phyloP scores from a whole-genome alignment of 805 yeast genomes.

The Candida silvicultrix region DNA sequence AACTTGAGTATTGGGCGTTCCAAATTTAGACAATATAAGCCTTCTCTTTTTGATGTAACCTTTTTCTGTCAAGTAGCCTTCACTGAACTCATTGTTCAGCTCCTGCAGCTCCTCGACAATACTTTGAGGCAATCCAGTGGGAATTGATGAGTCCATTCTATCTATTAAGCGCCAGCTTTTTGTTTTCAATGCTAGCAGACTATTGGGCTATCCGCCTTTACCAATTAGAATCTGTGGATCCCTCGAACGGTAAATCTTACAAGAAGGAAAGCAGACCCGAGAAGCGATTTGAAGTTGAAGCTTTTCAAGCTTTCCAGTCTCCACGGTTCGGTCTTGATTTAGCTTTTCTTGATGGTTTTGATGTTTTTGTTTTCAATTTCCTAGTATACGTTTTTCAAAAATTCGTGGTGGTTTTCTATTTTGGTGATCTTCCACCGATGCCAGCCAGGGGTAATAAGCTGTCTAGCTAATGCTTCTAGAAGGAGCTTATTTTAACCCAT shows the following conservation, averaged over 20 bases:
- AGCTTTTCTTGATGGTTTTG: too few species aligned
- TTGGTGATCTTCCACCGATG: not conserved
- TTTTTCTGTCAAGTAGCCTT: slow-evolving; percentile 68
- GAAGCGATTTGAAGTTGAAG: too few species aligned
- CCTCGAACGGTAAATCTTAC: too few species aligned
- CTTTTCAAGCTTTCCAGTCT: too few species aligned
- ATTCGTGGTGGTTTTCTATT: not conserved
- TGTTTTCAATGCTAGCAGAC: too few species aligned
- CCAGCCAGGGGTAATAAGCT: not conserved
- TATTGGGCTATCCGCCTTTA: too few species aligned
- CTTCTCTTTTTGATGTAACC: slow-evolving; percentile 61
- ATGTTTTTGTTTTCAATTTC: not conserved
- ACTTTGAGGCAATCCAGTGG: slow-evolving; percentile 14
- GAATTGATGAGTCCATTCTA: slow-evolving; percentile 18
- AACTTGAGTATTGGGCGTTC: slow-evolving; percentile 7
- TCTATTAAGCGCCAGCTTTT: not conserved
- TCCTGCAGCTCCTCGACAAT: slow-evolving; percentile 26
- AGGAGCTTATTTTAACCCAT: too few species aligned
- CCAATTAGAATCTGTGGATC: too few species aligned
- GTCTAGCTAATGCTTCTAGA: too few species aligned
- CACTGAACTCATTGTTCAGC: slow-evolving; percentile 46
- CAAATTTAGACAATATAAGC: slow-evolving; percentile 24
- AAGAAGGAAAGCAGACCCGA: too few species aligned
- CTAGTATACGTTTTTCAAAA: not conserved
- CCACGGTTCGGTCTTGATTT: too few species aligned